phyloP scores from a whole-genome alignment of 208 protist species.

The Wallacemonas sp. region DNA sequence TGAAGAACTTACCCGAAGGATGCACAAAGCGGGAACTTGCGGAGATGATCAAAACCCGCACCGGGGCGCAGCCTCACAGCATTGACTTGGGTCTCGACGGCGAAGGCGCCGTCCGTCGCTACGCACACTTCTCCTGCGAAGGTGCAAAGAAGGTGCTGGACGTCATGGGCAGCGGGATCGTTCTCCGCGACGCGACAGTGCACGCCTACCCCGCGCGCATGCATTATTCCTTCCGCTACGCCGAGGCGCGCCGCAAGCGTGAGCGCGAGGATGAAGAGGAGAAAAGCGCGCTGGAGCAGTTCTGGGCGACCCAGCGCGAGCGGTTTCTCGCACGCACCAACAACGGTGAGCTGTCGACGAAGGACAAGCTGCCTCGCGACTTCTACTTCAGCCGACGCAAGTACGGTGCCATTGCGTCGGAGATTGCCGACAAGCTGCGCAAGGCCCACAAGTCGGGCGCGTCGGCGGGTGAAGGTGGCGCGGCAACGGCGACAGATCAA shows the following conservation, averaged over 20 bases:
- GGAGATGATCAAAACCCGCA: conserved; percentile 76
- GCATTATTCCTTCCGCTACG: conserved; percentile 74
- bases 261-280: conserved; percentile 62
- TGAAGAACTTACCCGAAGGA: conserved; percentile 78
- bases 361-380: conserved; percentile 2
- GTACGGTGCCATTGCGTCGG: conserved; percentile 1
- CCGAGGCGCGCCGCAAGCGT: conserved; percentile 66
- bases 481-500: not conserved
- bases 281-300: conserved; percentile 25
- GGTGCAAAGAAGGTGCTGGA: conserved; percentile 78
- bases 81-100: conserved; percentile 79
- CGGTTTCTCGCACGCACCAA: conserved; percentile 47
- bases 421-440: conserved; percentile 24
- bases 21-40: conserved; percentile 86
- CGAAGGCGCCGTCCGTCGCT: conserved; percentile 55
- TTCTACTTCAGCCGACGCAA: conserved; percentile 5
- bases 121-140: conserved; percentile 86
- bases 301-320: conserved; percentile 25
- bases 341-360: conserved; percentile 39
- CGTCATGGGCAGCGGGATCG: conserved; percentile 42
- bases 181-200: conserved; percentile 31
- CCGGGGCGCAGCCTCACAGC: conserved; percentile 72
- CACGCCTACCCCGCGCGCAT: conserved; percentile 46
- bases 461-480: not conserved
- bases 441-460: conserved; percentile 54